Evolutionary conservation across 495 filamentous ascomycete genomes (phyloP).

Genomic region (Hypoxylon crocopeplum): DNA sequence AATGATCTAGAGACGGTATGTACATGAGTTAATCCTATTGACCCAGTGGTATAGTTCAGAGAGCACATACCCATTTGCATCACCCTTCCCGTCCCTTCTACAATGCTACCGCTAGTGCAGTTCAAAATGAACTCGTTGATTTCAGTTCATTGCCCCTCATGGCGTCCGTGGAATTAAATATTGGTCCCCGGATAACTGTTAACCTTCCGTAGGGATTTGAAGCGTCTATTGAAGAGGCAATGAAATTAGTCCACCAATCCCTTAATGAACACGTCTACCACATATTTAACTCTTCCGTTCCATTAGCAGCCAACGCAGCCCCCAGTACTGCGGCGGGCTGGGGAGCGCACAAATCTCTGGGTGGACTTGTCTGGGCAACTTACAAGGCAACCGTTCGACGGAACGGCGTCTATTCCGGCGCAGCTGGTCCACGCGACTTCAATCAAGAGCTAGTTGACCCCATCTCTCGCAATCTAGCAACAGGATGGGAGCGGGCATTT

Average conservation of each 20-base stretch:
- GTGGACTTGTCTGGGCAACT: constrained; percentile 60
- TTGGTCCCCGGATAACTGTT: not conserved
- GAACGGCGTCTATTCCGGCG: constrained; percentile 44
- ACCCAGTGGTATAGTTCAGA: not conserved
- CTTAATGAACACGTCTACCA: constrained; percentile 55
- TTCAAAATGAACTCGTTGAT: not conserved
- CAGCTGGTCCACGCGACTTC: constrained; percentile 52
- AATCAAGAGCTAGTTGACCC: constrained; percentile 60
- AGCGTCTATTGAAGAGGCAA: constrained; percentile 43
- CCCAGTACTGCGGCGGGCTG: constrained; percentile 53
- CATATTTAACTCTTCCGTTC: constrained; percentile 46
- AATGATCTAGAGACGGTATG: constrained; percentile 55
- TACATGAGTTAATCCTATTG: no score
- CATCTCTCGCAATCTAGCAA: constrained; percentile 58
- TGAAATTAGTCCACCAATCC: constrained; percentile 45
- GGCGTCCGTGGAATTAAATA: not conserved
- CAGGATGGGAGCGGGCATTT: constrained; percentile 65
- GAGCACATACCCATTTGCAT: no score
- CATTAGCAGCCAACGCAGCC: constrained; percentile 48
- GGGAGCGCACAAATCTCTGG: no score
- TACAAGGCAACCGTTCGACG: constrained; percentile 69
- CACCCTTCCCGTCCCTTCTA: no score
- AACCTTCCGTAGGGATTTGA: constrained; percentile 42
- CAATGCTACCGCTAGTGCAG: no score
- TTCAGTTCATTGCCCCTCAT: not conserved